These are phyloP conservation scores for Thuidium tamariscinum DNA, from an alignment of 225 moss, liverwort and hornwort genomes.

Conservation along the genomic window DNA sequence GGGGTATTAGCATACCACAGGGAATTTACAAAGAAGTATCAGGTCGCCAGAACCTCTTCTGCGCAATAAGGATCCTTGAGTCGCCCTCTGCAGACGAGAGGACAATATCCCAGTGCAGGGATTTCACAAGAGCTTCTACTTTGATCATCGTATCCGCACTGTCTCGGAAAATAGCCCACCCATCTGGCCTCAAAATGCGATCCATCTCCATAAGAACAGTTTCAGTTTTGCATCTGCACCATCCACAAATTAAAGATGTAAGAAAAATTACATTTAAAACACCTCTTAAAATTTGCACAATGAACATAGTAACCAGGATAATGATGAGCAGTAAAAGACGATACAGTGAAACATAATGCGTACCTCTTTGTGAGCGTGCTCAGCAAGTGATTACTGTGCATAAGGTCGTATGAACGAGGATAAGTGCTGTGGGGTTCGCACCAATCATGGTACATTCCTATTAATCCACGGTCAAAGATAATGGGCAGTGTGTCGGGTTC, in stretches of 20 bases:
- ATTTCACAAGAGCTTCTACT: constrained; percentile 39
- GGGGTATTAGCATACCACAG: neutral
- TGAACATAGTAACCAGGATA: neutral
- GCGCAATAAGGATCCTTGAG: constrained; percentile 47
- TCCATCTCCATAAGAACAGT: constrained; percentile 75
- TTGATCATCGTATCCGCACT: constrained; percentile 19
- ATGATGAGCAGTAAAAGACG: neutral
- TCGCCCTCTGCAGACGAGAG: constrained; percentile 24
- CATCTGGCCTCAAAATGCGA: constrained; percentile 69
- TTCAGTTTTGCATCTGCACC: constrained; percentile 48
- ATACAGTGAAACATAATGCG: no score
- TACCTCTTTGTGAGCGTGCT: constrained; percentile 55
- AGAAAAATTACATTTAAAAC: neutral
- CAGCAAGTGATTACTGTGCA: constrained; percentile 61
- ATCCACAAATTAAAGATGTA: neutral
- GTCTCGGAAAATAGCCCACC: constrained; percentile 82
- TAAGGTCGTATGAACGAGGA: constrained; percentile 70
- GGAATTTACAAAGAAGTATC: neutral
- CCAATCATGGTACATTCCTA: constrained; percentile 91
- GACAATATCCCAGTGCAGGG: constrained; percentile 54
- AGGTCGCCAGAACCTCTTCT: constrained; percentile 35
- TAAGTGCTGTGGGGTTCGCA: constrained; percentile 91
- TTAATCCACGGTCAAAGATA: constrained; percentile 69
- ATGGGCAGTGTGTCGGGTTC: constrained; percentile 81
- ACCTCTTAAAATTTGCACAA: neutral